Base-by-base conservation (phyloP, 2,329 filamentous ascomycete species). In the Trichoderma pleuroti region DNA sequence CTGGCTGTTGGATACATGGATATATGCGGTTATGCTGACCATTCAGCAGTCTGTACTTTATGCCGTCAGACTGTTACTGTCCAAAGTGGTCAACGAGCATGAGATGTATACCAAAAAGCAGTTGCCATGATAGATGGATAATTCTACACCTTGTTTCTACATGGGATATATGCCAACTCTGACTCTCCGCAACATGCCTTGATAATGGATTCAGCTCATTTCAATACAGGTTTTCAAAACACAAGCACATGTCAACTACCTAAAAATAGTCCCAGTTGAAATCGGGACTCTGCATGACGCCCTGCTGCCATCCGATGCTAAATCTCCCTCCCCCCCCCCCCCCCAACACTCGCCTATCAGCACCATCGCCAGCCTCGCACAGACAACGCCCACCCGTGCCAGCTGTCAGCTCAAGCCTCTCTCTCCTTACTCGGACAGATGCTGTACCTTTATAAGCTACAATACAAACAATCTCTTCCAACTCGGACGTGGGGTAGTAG, bases 401-500 rank as follows among this genome's bases (percentile, higher is more conserved):
- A 68, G 26, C 66, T 62, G 56, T 28, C 66, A 69, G 16, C 42
- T 60, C 28, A 16, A 16, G 21, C 21, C 7, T 16, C 39, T 28
- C n/a, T 14, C 39, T 11, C 34, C 30, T 3, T 14, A 12, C 30
- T 11, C 8, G 18, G 6, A 2, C 42, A 52, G n/a, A 52, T 1
- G n/a, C n/a, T n/a, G n/a, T n/a, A 7, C 39, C 57, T 42, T 66
- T 71, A 72, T 72, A 69, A 54, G 52, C 62, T 21, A 36, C 36
- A 71, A 70, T 70, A 57, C 56, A 57, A 70, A 46, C 56, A 39
- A 14, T 54, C 21, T 18, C 57, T 68, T 46, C 4, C 69, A 67
- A 71, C 62, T 76, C 74, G 74, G 70, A 71, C 74, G 74, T 76
- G 71, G 74, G 74, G 74, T 76, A 75, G 73, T 72, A 74, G 73